Base-by-base conservation (phyloP, 805 yeast species). In the Metschnikowia dekortorum region DNA sequence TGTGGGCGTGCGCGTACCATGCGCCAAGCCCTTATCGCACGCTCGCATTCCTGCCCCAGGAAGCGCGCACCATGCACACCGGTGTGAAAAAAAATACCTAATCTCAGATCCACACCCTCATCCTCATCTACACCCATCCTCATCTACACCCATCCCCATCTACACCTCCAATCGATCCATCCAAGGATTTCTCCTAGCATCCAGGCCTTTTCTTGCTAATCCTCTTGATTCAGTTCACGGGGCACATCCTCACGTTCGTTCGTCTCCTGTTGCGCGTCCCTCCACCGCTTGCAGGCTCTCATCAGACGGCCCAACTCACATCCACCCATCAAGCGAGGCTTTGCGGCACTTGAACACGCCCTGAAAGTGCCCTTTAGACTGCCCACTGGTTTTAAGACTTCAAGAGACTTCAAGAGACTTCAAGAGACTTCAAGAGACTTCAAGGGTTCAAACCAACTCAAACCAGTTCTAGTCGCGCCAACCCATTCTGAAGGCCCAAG, bases 141-240 rank as follows among this genome's bases (percentile, higher is more conserved):
- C 22, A 18, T 4, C 22, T 22, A 22, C 22, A 22, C 22, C 22
- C 22, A 22, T 22, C 22, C 22, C 22, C 22, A 22, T 22, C 22
- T 22, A 22, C 22, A 3, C 22, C 22, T 5, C 0, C 22, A 22
- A 22, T 4, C 37, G 30, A 32, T 37, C 10, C 16, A 22, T 45
- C 16, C 31, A 9, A 11, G 9, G 22, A 29, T 14, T 13, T 32
- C 39, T 26, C 30, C 38, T 26, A 28, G 47, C 34, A 13, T 16
- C 28, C 18, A n/a, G 37, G 28, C 30, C 18, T 13, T 13, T 39
- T 18, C 11, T 32, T 32, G 34, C 28, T 43, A 48, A 26, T 32
- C 53, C 57, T 55, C 60, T 47, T 54, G 59, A 57, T 54, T 54
- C 38, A 42, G 55, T 57, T 57, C 61, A 54, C 58, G 61, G 52